A percentile compares a stretch with the other conserved stretches of the same genome.
Conservation (phyloP, 192 early-diverging fungal genomes). For the Linnemannia hyalina region DNA sequence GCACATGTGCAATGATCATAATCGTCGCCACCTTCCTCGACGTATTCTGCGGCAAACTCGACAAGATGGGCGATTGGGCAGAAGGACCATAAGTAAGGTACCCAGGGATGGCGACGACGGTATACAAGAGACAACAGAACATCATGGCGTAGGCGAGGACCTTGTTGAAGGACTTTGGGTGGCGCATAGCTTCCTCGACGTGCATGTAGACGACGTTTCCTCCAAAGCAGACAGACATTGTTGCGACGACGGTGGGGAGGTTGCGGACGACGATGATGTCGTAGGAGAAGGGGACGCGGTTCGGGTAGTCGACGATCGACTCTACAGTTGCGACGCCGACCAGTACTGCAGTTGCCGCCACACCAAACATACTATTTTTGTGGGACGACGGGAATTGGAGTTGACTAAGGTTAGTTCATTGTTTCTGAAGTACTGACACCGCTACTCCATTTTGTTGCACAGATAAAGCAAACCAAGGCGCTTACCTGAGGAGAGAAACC, state of each 20-base stretch:
- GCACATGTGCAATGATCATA: slow-evolving; percentile 83
- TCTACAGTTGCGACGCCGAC: slow-evolving; percentile 78
- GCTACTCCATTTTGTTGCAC: not conserved
- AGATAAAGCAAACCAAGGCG: not conserved
- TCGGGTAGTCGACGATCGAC: slow-evolving; percentile 62
- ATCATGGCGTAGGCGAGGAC: slow-evolving; percentile 72
- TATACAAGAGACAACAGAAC: slow-evolving; percentile 77
- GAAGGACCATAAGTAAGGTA: slow-evolving; percentile 79
- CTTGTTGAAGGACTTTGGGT: slow-evolving; percentile 74
- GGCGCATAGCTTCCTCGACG: slow-evolving; percentile 83
- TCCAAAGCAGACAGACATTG: slow-evolving; percentile 85
- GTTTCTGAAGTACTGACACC: no score
- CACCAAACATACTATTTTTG: slow-evolving; percentile 75
- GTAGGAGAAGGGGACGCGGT: slow-evolving; percentile 58
- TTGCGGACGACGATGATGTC: slow-evolving; percentile 69
- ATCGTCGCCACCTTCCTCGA: slow-evolving; percentile 67
- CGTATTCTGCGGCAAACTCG: slow-evolving; percentile 72
- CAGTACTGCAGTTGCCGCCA: slow-evolving; percentile 77
- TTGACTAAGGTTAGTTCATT: no score
- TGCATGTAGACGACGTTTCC: slow-evolving; percentile 88
- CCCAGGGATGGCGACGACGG: slow-evolving; percentile 75
- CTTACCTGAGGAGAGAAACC: slow-evolving; percentile 72
- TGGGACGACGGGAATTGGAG: slow-evolving; percentile 1
- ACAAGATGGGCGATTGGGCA: slow-evolving; percentile 77
- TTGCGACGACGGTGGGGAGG: slow-evolving; percentile 81